Conservation (phyloP, 345 rosid species). For the Dimocarpus longan region DNA sequence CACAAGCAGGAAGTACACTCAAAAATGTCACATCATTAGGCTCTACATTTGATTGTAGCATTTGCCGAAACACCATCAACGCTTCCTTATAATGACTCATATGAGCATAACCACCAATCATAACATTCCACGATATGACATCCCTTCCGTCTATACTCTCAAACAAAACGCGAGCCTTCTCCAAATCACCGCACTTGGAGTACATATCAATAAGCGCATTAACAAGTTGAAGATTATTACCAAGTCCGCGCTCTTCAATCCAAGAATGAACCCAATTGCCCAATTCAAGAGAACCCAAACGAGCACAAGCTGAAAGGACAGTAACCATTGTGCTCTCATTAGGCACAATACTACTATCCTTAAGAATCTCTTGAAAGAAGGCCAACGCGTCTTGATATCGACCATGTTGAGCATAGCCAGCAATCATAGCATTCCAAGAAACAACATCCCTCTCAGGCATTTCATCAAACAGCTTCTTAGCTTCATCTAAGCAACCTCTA, state of each 20-base stretch:
- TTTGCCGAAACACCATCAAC: slow-evolving; percentile 49
- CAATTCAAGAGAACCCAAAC: slow-evolving; percentile 46
- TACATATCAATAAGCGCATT: slow-evolving; percentile 75
- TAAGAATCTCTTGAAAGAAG: slow-evolving; percentile 54
- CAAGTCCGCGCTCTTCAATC: slow-evolving; percentile 49
- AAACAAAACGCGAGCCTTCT: slow-evolving; percentile 46
- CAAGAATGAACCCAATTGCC: slow-evolving; percentile 55
- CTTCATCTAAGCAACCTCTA: slow-evolving; percentile 38
- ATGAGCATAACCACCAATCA: slow-evolving; percentile 62
- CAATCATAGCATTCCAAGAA: slow-evolving; percentile 63
- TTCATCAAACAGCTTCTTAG: slow-evolving; percentile 59
- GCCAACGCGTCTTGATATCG: slow-evolving; percentile 51
- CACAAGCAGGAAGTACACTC: slow-evolving; percentile 65
- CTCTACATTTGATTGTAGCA: slow-evolving; percentile 44
- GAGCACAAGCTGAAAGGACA: slow-evolving; percentile 73
- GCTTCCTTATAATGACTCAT: slow-evolving; percentile 51
- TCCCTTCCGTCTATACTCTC: slow-evolving; percentile 41
- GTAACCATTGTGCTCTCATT: slow-evolving; percentile 65
- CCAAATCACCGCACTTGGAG: slow-evolving; percentile 57
- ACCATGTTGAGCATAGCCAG: slow-evolving; percentile 51
- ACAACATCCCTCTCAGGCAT: slow-evolving; percentile 53
- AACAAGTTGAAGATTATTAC: slow-evolving; percentile 43
- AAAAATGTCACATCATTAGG: slow-evolving; percentile 62
- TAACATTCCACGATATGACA: slow-evolving; percentile 67
- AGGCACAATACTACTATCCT: slow-evolving; percentile 41